Evolutionary conservation across 768 basidiomycete species (phyloP).

Genomic region (Suillus paluster): DNA sequence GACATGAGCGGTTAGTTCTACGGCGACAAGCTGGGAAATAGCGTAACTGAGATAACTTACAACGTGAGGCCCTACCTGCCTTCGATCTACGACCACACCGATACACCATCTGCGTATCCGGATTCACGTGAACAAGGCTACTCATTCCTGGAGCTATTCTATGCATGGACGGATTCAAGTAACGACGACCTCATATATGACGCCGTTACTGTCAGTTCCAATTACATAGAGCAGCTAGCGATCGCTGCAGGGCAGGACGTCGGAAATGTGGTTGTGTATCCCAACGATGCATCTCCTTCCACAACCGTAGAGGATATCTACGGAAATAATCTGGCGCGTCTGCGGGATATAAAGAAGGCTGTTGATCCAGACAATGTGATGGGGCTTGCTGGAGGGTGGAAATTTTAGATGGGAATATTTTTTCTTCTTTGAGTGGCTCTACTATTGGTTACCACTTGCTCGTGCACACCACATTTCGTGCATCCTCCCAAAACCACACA

Average conservation of each 20-base stretch:
- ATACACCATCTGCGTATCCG: too few relatives aligned
- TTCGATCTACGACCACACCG: conserved; percentile 41
- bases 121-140: conserved; percentile 38
- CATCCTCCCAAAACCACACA: too few relatives aligned
- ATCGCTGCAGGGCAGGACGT: conserved; percentile 41
- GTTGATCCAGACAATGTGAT: too few relatives aligned
- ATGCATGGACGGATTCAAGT: conserved; percentile 46
- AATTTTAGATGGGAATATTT: too few relatives aligned
- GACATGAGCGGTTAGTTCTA: neutral
- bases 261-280: conserved; percentile 49
- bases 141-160: conserved; percentile 51
- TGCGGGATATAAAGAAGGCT: conserved; percentile 44
- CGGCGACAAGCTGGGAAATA: neutral
- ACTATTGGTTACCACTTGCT: too few relatives aligned
- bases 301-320: conserved; percentile 57
- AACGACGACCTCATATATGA: conserved; percentile 46
- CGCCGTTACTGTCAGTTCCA: conserved; percentile 44
- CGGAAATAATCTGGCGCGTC: conserved; percentile 47
- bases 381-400: conserved; percentile 73
- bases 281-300: conserved; percentile 61
- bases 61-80: conserved; percentile 57
- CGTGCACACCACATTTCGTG: too few relatives aligned
- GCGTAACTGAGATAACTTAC: conserved; percentile 40
- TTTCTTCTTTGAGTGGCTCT: too few relatives aligned
- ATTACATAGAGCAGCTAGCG: conserved; percentile 45